Conservation (phyloP, 1,139 yeast species). For the Blastobotrys raffinosifermentans region DNA sequence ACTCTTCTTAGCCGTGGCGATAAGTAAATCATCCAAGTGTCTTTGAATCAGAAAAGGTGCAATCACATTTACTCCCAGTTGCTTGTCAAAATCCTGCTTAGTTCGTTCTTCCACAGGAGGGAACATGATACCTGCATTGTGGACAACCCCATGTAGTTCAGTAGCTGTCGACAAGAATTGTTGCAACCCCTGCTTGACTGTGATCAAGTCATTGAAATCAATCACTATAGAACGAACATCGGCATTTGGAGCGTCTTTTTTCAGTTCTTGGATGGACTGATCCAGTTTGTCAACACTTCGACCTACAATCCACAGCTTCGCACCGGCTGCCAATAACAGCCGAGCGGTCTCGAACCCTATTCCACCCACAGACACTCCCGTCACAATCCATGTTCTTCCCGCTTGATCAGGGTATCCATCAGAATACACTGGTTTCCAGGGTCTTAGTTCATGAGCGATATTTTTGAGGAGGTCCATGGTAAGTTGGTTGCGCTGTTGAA, state of each 20-base stretch:
- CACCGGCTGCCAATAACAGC: slow-evolving; percentile 40
- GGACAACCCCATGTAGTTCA: slow-evolving; percentile 28
- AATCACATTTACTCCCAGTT: slow-evolving; percentile 46
- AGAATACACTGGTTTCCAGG: no score
- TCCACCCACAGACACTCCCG: slow-evolving; percentile 47
- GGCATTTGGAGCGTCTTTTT: slow-evolving; percentile 23
- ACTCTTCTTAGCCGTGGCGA: slow-evolving; percentile 30
- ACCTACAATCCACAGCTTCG: slow-evolving; percentile 40
- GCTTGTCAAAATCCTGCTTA: slow-evolving; percentile 45
- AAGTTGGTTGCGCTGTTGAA: no score
- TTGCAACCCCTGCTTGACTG: slow-evolving; percentile 40
- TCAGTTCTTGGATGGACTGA: slow-evolving; percentile 32
- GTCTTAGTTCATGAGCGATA: no score
- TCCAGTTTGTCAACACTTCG: slow-evolving; percentile 36
- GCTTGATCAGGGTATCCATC: slow-evolving; percentile 43
- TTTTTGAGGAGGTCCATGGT: no score
- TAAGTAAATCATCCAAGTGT: slow-evolving; percentile 40
- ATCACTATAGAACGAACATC: slow-evolving; percentile 23
- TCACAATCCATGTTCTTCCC: slow-evolving; percentile 39
- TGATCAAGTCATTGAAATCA: slow-evolving; percentile 43
- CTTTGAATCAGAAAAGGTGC: slow-evolving; percentile 48
- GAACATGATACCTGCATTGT: slow-evolving; percentile 44
- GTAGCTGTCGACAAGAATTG: slow-evolving; percentile 28
- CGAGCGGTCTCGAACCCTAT: slow-evolving; percentile 41
- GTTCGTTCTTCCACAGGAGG: slow-evolving; percentile 37